Evolutionary conservation across 169 alveolate species (phyloP), one percentile per base, ranked within the genome.

Genomic region (Cryptosporidium felis): DNA sequence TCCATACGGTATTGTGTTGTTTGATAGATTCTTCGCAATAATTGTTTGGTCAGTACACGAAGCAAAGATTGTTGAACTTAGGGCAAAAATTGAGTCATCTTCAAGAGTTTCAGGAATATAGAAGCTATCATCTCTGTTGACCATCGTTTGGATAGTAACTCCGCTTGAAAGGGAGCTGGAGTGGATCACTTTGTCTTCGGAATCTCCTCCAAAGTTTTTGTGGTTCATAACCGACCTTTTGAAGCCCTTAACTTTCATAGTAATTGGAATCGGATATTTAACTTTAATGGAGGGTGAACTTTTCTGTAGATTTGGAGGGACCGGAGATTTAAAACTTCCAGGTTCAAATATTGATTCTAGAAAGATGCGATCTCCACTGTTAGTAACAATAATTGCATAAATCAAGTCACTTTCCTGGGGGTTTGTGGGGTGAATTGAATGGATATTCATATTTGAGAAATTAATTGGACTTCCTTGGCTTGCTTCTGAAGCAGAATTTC

Each of bases 401-500:
- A 56, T 56, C 12, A n/a, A 28, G 34, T 74, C 85, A 36, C 85
- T 74, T 53, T 74, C 85, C 38, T 38, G 66, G 1, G 85, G 85
- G 14, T 8, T 53, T 26, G 56, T 58, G 32, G 85, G 85, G 38
- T 74, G 85, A 74, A 74, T 36, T 41, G 66, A 74, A 18, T 53
- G 49, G 1, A 74, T 74, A 23, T 34, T 34, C 1, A 74, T 9
- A 53, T 3, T 6, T 21, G 56, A 36, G 10, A 26, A 5, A 21
- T 38, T 18, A 16, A n/a, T 61, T 10, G 58, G 23, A 14, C 44
- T 26, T 38, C n/a, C 16, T 44, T n/a, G n/a, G n/a, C n/a, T n/a
- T n/a, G n/a, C n/a, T n/a, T n/a, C n/a, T n/a, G n/a, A n/a, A n/a
- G n/a, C n/a, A n/a, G n/a, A n/a, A n/a, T n/a, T n/a, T n/a, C n/a